Conservation (phyloP, 2,329 filamentous ascomycete species). For the Colletotrichum chlorophyti region DNA sequence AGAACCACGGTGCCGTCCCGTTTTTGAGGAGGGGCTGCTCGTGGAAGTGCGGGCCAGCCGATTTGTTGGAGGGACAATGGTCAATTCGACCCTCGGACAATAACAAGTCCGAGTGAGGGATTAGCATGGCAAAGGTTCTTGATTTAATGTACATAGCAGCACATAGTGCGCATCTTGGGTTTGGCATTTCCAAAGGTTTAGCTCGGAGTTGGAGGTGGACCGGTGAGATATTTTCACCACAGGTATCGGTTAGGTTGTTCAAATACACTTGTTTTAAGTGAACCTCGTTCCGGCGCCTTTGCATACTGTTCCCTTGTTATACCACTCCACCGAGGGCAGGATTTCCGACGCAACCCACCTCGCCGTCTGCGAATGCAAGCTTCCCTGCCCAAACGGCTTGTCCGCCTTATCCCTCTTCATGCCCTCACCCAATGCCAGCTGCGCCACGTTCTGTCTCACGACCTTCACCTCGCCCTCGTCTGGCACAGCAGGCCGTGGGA, state of each 20-base stretch:
- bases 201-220: slow-evolving; percentile 9
- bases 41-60: slow-evolving; percentile 55
- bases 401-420: slow-evolving; percentile 51
- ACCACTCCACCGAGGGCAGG: slow-evolving; percentile 56
- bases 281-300: slow-evolving; percentile 48
- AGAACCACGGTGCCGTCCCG: slow-evolving; percentile 48
- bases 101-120: neutral
- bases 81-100: slow-evolving; percentile 3
- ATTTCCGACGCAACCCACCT: slow-evolving; percentile 64
- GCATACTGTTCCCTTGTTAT: slow-evolving; percentile 56
- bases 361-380: slow-evolving; percentile 63
- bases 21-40: slow-evolving; percentile 58
- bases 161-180: neutral
- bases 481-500: slow-evolving; percentile 39
- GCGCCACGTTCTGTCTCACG: slow-evolving; percentile 38
- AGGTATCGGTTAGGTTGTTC: neutral
- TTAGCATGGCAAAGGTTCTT: neutral
- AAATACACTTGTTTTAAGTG: neutral
- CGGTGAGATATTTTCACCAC: neutral
- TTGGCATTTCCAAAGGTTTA: neutral
- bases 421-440: slow-evolving; percentile 35
- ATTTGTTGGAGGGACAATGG: slow-evolving; percentile 32
- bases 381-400: slow-evolving; percentile 63
- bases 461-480: slow-evolving; percentile 19
- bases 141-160: neutral